Percentiles rank a stretch among this genome's conserved stretches.
Conservation (phyloP, 352 stramenopile species). For the Sclerospora graminicola region DNA sequence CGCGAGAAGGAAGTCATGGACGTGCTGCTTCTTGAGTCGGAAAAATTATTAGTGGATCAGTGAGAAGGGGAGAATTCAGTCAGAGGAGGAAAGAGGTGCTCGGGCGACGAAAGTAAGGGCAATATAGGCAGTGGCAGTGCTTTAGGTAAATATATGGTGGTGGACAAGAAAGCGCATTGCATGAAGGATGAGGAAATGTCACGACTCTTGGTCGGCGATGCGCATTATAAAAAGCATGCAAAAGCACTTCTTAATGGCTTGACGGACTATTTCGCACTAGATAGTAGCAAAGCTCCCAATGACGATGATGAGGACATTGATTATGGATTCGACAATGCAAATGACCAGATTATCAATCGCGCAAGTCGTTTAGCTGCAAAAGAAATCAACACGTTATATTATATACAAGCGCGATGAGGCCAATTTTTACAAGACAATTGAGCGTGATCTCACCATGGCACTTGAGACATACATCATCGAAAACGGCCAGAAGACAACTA, state of each 20-base stretch:
- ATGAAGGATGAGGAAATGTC: slow-evolving; percentile 78
- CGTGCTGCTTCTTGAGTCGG: too few species aligned
- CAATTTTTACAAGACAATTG: too few species aligned
- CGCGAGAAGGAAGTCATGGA: too few species aligned
- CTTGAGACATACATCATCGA: slow-evolving; percentile 42
- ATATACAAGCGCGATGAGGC: too few species aligned
- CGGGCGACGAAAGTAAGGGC: slow-evolving; percentile 17
- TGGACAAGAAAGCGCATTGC: slow-evolving; percentile 32
- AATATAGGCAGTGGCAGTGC: slow-evolving; percentile 17
- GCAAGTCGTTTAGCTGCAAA: too few species aligned
- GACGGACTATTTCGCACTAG: slow-evolving; percentile 8
- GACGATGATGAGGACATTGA: slow-evolving; percentile 62
- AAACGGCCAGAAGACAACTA: slow-evolving; percentile 2
- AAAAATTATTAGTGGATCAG: slow-evolving; percentile 68
- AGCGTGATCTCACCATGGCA: too few species aligned
- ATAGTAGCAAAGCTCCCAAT: slow-evolving; percentile 12
- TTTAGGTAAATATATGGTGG: too few species aligned
- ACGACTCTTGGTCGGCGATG: slow-evolving; percentile 48
- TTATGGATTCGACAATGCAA: too few species aligned
- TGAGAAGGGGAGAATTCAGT: slow-evolving; percentile 12
- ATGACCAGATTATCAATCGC: too few species aligned
- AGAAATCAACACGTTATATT: slow-evolving; percentile 70
- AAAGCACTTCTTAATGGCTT: slow-evolving; percentile 23
- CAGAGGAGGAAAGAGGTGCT: slow-evolving; percentile 5
- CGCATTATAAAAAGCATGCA: too few species aligned